Evolutionary conservation across 441 rosid genomes (phyloP).

Genomic region (Euphorbia celastroides): DNA sequence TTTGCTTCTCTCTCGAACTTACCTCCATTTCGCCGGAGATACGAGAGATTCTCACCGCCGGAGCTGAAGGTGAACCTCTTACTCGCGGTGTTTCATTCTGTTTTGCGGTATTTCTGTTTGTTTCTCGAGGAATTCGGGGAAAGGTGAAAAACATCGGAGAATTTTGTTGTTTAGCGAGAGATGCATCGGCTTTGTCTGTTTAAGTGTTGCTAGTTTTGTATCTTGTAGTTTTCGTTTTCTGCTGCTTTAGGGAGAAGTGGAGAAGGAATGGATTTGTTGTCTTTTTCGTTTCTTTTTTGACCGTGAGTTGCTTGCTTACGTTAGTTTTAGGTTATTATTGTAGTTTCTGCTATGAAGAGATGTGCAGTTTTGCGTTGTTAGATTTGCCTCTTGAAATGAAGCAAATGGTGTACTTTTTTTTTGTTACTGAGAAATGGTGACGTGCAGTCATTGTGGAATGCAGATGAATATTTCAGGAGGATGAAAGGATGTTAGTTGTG

Average conservation of each 20-base stretch:
- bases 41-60: not conserved
- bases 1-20: not conserved
- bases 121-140: conserved; percentile 3
- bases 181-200: not conserved
- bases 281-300: not conserved
- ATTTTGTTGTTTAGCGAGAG: not conserved
- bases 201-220: no score
- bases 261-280: not conserved
- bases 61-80: conserved; percentile 9
- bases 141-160: not conserved
- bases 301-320: not conserved
- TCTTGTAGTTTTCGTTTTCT: no score
- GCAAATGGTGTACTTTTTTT: not conserved
- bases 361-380: not conserved
- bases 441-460: not conserved
- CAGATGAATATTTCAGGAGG: not conserved
- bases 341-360: not conserved
- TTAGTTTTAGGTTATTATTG: conserved; percentile 10
- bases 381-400: not conserved
- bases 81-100: not conserved
- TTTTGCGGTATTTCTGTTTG: not conserved
- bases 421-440: not conserved
- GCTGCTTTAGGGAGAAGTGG: not conserved
- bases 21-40: conserved; percentile 2
- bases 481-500: not conserved